phyloP scores from a whole-genome alignment of 192 early-diverging fungal genomes.

The Mortierella antarctica region DNA sequence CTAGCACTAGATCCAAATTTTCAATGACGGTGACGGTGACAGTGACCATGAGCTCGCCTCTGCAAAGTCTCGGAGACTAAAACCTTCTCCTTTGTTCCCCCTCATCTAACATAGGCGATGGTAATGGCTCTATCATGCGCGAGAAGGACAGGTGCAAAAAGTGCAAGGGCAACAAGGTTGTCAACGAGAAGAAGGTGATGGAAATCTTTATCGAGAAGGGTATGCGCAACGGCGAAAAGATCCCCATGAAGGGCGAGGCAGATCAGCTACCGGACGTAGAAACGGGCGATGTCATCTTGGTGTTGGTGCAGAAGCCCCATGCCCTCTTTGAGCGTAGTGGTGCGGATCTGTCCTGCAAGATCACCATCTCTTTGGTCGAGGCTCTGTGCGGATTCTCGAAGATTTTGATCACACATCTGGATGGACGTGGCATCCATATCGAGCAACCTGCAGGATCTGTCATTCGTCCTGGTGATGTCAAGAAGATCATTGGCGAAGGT shows the following conservation, averaged over 20 bases:
- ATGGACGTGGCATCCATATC: constrained; percentile 87
- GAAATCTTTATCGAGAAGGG: constrained; percentile 96
- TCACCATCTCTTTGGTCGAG: constrained; percentile 87
- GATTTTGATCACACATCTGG: constrained; percentile 83
- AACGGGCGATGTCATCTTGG: constrained; percentile 93
- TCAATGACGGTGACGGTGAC: background rate
- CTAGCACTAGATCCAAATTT: background rate
- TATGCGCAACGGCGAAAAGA: constrained; percentile 90
- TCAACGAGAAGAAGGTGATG: constrained; percentile 88
- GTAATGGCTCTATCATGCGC: constrained; percentile 86
- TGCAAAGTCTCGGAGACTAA: no score
- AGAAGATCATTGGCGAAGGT: constrained; percentile 88
- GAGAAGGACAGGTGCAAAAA: constrained; percentile 92
- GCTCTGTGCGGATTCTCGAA: constrained; percentile 93
- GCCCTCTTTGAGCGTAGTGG: constrained; percentile 82
- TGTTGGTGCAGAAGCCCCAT: constrained; percentile 87
- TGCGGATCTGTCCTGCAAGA: constrained; percentile 82
- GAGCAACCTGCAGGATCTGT: constrained; percentile 85
- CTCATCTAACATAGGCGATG: constrained; percentile 54
- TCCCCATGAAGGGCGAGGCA: constrained; percentile 92
- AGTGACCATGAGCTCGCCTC: no score
- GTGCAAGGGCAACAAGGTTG: constrained; percentile 91
- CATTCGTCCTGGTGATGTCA: constrained; percentile 89
- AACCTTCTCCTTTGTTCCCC: background rate
- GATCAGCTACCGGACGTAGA: constrained; percentile 93